Conservation (phyloP, 257 asterid genomes). For the Nicotiana obtusifolia region DNA sequence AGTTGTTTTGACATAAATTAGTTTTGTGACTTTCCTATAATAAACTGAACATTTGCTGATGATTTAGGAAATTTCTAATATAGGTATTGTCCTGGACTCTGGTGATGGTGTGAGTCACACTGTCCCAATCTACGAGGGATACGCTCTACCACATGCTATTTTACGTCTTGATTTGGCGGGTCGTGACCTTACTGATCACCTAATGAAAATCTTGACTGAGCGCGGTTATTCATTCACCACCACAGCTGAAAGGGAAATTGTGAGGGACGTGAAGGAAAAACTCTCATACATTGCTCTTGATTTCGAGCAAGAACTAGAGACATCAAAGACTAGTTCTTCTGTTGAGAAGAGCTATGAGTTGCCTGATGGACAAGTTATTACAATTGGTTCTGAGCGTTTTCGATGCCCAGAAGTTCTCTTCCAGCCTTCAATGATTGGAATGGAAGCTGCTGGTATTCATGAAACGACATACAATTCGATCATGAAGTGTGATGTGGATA, state of each 20-base stretch:
- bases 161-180: slow-evolving; percentile 38
- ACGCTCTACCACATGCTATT: slow-evolving; percentile 42
- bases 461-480: slow-evolving; percentile 38
- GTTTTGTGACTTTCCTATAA: neutral
- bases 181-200: slow-evolving; percentile 33
- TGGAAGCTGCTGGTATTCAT: slow-evolving; percentile 39
- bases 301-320: slow-evolving; percentile 31
- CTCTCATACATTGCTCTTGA: slow-evolving; percentile 36
- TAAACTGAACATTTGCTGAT: no score
- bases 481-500: slow-evolving; percentile 40
- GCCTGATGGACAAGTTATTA: slow-evolving; percentile 40
- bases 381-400: slow-evolving; percentile 36
- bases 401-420: slow-evolving; percentile 38
- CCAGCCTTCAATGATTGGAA: slow-evolving; percentile 40
- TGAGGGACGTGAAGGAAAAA: slow-evolving; percentile 37
- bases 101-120: slow-evolving; percentile 45
- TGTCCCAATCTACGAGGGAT: slow-evolving; percentile 38
- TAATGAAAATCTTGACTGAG: slow-evolving; percentile 34
- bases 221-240: slow-evolving; percentile 43
- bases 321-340: slow-evolving; percentile 33
- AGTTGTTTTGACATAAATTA: no score
- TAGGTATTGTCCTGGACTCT: slow-evolving; percentile 40
- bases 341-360: slow-evolving; percentile 37
- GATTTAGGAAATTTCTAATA: neutral
- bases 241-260: slow-evolving; percentile 39